These are phyloP conservation scores for Aspergillus sp. DNA, from an alignment of 2,329 filamentous ascomycete genomes.

Conservation along the genomic window DNA sequence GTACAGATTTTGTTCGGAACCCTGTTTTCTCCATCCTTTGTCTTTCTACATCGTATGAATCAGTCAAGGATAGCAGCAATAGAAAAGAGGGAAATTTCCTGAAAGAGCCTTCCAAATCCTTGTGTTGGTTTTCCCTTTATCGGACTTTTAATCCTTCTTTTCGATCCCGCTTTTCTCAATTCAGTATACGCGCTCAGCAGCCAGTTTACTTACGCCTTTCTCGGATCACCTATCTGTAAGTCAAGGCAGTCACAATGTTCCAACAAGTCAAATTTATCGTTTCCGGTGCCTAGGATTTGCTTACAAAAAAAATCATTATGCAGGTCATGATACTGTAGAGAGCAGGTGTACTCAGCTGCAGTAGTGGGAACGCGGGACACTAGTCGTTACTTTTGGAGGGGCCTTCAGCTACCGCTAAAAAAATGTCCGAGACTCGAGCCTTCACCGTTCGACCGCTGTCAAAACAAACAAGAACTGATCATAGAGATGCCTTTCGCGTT, in stretches of 20 bases:
- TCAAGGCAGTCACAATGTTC: background rate
- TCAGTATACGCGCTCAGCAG: too few species aligned
- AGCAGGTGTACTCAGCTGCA: background rate
- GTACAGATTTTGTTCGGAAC: background rate
- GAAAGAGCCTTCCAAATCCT: too few species aligned
- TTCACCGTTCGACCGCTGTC: slow-evolving; percentile 60
- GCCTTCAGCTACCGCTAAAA: background rate
- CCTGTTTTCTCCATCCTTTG: too few species aligned
- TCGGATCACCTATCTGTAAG: too few species aligned
- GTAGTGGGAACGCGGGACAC: background rate
- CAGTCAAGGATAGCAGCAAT: too few species aligned
- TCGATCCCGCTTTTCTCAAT: too few species aligned
- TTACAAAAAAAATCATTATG: background rate
- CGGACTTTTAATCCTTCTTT: too few species aligned
- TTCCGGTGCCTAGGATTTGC: too few species aligned
- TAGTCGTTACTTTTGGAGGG: background rate
- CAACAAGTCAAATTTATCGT: background rate
- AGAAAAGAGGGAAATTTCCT: too few species aligned
- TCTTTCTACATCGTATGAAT: too few species aligned
- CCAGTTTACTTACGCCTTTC: too few species aligned
- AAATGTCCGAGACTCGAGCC: slow-evolving; percentile 42
- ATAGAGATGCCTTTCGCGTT: slow-evolving; percentile 62
- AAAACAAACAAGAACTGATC: slow-evolving; percentile 48
- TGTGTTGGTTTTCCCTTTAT: too few species aligned
- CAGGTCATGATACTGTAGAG: background rate